These are phyloP conservation scores for Wallemia mellicola DNA, from an alignment of 1,284 basidiomycete genomes.

Conservation along the genomic window DNA sequence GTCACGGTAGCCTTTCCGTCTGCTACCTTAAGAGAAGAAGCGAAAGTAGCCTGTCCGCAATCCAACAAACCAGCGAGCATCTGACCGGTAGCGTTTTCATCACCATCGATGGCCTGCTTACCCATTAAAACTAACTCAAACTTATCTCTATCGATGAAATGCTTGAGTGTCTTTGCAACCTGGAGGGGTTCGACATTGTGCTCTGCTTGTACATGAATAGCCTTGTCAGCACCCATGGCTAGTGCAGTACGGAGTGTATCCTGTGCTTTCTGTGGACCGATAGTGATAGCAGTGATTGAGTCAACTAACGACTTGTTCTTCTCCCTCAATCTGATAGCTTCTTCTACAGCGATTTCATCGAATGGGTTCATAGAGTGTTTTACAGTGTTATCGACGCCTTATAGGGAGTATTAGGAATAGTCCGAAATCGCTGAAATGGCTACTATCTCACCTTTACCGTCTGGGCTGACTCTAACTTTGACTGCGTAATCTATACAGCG, in stretches of 20 bases:
- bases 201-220: slow-evolving; percentile 62
- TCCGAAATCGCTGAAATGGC: background rate
- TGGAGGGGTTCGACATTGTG: slow-evolving; percentile 48
- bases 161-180: slow-evolving; percentile 54
- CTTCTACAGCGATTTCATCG: slow-evolving; percentile 92
- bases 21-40: slow-evolving; percentile 60
- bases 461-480: slow-evolving; percentile 77
- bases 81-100: slow-evolving; percentile 85
- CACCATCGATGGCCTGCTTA: slow-evolving; percentile 98
- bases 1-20: slow-evolving; percentile 38
- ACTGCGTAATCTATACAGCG: slow-evolving; percentile 25
- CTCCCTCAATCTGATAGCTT: slow-evolving; percentile 77
- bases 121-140: slow-evolving; percentile 79
- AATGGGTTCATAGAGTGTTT: slow-evolving; percentile 98
- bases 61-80: slow-evolving; percentile 81
- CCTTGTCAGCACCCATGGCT: slow-evolving; percentile 89
- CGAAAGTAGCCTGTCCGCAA: slow-evolving; percentile 88
- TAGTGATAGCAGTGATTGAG: slow-evolving; percentile 66
- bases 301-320: slow-evolving; percentile 41
- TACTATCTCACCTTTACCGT: slow-evolving; percentile 44
- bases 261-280: slow-evolving; percentile 63
- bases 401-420: background rate
- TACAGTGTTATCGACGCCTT: slow-evolving; percentile 57
- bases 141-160: slow-evolving; percentile 39
- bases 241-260: slow-evolving; percentile 86